These are phyloP conservation scores for Solanum pimpinellifolium DNA, from an alignment of 257 asterid species.

Conservation along the genomic window DNA sequence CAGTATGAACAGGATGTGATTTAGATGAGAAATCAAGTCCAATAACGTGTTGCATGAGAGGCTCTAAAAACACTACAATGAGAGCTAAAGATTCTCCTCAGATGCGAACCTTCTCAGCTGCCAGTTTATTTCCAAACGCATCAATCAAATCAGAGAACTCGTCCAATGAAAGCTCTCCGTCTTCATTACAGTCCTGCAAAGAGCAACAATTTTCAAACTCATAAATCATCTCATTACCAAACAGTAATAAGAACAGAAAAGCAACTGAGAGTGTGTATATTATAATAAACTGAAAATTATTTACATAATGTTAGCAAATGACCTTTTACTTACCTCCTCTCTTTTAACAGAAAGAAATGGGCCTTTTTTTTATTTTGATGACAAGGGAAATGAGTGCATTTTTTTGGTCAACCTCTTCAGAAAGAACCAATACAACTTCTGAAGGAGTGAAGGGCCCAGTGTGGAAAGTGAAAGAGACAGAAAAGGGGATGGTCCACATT, in stretches of 20 bases:
- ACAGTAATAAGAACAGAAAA: neutral
- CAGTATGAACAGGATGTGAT: neutral
- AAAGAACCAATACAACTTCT: neutral
- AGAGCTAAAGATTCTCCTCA: neutral
- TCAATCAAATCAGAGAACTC: slow-evolving; percentile 78
- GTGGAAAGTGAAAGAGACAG: neutral
- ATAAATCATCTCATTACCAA: neutral
- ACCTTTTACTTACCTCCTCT: neutral
- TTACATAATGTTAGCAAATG: neutral
- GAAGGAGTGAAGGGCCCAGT: neutral
- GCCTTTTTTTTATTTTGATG: neutral
- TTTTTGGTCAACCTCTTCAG: neutral
- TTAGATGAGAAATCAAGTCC: neutral
- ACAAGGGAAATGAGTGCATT: neutral
- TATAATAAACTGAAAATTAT: neutral
- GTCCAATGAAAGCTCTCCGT: slow-evolving; percentile 57
- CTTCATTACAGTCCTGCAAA: slow-evolving; percentile 79
- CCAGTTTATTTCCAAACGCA: slow-evolving; percentile 92
- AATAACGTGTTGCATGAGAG: neutral
- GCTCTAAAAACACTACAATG: neutral
- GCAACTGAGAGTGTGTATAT: neutral
- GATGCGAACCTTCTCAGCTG: slow-evolving; percentile 65
- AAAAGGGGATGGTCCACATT: neutral
- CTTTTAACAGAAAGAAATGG: neutral
- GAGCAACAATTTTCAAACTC: slow-evolving; percentile 2